Evolutionary conservation across 73 alveolate species (phyloP).

Genomic region (Uronychia setigera): DNA sequence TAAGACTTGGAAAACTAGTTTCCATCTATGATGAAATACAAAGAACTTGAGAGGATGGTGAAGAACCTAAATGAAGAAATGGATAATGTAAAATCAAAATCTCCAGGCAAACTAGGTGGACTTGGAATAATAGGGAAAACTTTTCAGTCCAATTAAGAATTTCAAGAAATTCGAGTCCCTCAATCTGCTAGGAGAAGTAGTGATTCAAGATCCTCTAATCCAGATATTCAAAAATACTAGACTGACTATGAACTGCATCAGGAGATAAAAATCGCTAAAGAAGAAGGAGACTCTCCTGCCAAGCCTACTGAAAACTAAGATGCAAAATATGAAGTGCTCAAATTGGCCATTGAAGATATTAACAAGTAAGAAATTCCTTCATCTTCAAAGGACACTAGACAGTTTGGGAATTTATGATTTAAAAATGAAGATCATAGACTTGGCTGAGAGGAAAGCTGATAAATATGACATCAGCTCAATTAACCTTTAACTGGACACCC

Average conservation of each 20-base stretch:
- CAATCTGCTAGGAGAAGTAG: not conserved
- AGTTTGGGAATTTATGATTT: not conserved
- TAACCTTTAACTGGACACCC: not conserved
- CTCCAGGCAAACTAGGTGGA: not conserved
- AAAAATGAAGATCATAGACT: not conserved
- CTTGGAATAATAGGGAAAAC: not conserved
- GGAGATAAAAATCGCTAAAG: not conserved
- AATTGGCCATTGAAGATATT: not conserved
- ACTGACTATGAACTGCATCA: not conserved
- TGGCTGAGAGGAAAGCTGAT: not conserved
- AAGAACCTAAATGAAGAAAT: not conserved
- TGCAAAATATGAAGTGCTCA: not conserved
- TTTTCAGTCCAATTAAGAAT: too few species aligned
- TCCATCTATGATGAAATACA: not conserved
- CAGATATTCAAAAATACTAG: not conserved
- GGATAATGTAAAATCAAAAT: not conserved
- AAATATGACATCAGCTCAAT: not conserved
- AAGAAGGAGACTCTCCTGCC: not conserved
- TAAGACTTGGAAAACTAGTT: not conserved
- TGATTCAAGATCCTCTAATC: not conserved
- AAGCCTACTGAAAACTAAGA: not conserved
- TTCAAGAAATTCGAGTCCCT: not conserved
- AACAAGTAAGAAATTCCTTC: not conserved
- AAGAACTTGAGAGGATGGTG: not conserved
- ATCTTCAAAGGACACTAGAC: not conserved